phyloP scores from a whole-genome alignment of 2,329 filamentous ascomycete species.

The Ophiognomonia clavigignenti-juglandacearum region DNA sequence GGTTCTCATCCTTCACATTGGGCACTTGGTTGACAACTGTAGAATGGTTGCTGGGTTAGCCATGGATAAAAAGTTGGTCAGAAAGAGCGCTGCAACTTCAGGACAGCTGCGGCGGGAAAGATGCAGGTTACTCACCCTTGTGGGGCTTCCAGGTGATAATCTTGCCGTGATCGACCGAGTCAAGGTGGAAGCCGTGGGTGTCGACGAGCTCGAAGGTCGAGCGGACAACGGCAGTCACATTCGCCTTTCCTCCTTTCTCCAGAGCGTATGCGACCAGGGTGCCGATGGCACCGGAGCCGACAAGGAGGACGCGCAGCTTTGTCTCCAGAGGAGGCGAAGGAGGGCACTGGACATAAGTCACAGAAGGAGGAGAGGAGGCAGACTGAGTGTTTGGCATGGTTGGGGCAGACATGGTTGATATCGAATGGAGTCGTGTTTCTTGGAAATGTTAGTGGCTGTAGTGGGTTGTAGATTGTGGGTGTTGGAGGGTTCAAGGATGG shows the following conservation, averaged over 20 bases:
- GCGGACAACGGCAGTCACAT: constrained; percentile 49
- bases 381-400: too few species aligned
- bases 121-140: constrained; percentile 30
- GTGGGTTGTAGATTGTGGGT: too few species aligned
- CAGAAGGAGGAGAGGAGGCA: not conserved
- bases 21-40: constrained; percentile 45
- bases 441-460: too few species aligned
- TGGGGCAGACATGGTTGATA: too few species aligned
- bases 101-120: too few species aligned
- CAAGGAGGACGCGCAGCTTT: constrained; percentile 48
- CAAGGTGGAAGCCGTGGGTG: constrained; percentile 46
- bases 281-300: constrained; percentile 53
- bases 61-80: not conserved
- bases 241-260: constrained; percentile 43
- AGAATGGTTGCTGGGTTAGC: not conserved
- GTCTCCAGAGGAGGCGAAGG: too few species aligned
- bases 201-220: constrained; percentile 49
- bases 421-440: too few species aligned
- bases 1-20: constrained; percentile 29
- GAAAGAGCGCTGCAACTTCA: too few species aligned
- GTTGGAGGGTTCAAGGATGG: too few species aligned
- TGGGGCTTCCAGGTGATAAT: constrained; percentile 45
- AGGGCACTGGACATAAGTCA: too few species aligned
- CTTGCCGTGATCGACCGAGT: constrained; percentile 50
- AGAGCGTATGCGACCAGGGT: constrained; percentile 52